Evolutionary conservation across 163 green algal genomes (phyloP), one percentile per base, ranked within the genome.

Genomic region (Scenedesmus sp.): DNA sequence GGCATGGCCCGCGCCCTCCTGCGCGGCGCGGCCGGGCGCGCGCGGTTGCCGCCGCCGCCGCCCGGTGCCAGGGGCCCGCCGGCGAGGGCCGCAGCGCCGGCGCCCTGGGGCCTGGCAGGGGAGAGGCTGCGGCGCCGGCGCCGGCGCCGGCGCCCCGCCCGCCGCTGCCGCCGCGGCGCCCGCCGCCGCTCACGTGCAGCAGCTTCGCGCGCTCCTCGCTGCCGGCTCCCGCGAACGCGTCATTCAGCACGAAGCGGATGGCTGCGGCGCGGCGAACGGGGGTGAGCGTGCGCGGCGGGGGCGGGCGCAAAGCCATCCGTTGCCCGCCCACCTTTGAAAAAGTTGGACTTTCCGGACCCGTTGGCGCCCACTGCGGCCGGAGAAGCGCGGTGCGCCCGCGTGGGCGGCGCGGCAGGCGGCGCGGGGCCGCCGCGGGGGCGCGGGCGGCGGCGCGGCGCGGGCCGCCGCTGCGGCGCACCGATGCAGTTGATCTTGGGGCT

Each of bases 281-380:
- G 53, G 20, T 44, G 14, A 42, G 60, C 24, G 17, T 42, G 29
- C 24, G 20, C 33, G 51, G 39, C 31, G 48, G 36, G 20, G n/a
- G 31, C 17, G 33, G 22, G 34, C 74, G n/a, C 20, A 62, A 18
- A 76, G 50, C 18, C 45, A 33, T 77, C 20, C 15, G 47, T 13
- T 24, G 22, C 26, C 7, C 39, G 17, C 54, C 34, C 73, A 98
- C 95, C 95, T 79, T 98, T 91, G 77, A 99, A 99, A 78, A 99
- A 98, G 85, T 99, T 99, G 15, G 91, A 97, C 82, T 99, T 99
- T 15, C 96, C 96, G 1, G 94, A 97, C 20, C 96, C 96, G 83
- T 99, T 99, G 18, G 96, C 93, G 4, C 95, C 95, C 7, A 98
- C 94, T 97, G 90, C 64, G 26, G 28, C 33, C 50, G 3, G n/a